Conservation (phyloP, 495 filamentous ascomycete species). For the Paragyromitra xinjiangensis region DNA sequence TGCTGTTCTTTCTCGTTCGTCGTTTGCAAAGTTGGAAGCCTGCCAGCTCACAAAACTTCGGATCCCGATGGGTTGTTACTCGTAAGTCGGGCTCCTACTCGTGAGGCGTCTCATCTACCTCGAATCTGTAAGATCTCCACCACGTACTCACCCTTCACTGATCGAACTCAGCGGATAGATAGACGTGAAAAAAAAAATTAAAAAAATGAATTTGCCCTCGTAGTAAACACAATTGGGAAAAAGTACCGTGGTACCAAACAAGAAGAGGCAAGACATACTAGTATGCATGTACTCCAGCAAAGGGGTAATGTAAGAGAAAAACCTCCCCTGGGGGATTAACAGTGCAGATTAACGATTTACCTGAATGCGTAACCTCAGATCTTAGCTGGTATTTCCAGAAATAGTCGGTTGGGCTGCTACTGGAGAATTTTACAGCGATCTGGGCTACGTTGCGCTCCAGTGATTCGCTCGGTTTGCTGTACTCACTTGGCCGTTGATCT, state of each 20-base stretch:
- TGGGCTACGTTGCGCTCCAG: slow-evolving; percentile 21
- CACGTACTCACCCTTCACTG: slow-evolving; percentile 54
- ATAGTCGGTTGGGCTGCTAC: slow-evolving; percentile 23
- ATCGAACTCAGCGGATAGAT: slow-evolving; percentile 39
- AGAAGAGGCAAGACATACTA: slow-evolving; percentile 26
- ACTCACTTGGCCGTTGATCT: slow-evolving; percentile 26
- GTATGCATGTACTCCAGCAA: slow-evolving; percentile 42
- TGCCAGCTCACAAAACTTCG: slow-evolving; percentile 52
- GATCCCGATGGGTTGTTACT: slow-evolving; percentile 43
- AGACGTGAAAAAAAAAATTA: slow-evolving; percentile 9
- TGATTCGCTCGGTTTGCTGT: slow-evolving; percentile 28
- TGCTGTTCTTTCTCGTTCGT: slow-evolving; percentile 50
- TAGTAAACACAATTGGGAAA: slow-evolving; percentile 45
- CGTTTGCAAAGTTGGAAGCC: slow-evolving; percentile 43
- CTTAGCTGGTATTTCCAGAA: slow-evolving; percentile 31
- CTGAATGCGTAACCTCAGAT: slow-evolving; percentile 39
- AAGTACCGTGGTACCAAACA: slow-evolving; percentile 51
- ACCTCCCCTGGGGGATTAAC: slow-evolving; percentile 46
- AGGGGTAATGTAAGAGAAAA: slow-evolving; percentile 53
- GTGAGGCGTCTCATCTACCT: slow-evolving; percentile 48
- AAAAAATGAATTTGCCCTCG: slow-evolving; percentile 10
- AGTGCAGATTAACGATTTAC: slow-evolving; percentile 41
- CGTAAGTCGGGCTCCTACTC: slow-evolving; percentile 34
- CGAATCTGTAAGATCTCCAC: slow-evolving; percentile 45
- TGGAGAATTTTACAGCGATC: slow-evolving; percentile 7